Conservation (phyloP, 768 basidiomycete genomes). For the Mycena polygramma region DNA sequence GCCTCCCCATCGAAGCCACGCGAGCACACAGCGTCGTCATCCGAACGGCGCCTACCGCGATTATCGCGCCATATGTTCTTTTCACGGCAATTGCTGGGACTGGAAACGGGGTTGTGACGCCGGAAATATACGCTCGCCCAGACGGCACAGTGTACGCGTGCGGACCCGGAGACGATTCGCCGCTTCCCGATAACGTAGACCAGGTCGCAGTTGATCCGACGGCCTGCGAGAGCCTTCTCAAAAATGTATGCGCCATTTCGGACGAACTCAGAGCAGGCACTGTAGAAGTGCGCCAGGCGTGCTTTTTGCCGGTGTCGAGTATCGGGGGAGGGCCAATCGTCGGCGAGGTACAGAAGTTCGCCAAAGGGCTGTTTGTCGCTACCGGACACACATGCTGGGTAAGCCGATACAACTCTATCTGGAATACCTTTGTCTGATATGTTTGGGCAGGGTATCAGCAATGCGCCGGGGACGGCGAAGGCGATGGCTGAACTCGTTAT, state of each 20-base stretch:
- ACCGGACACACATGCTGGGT: constrained; percentile 89
- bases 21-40: constrained; percentile 84
- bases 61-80: constrained; percentile 81
- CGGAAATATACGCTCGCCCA: constrained; percentile 82
- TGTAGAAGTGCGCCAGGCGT: constrained; percentile 72
- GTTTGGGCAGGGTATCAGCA: constrained; percentile 74
- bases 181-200: constrained; percentile 79
- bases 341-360: constrained; percentile 68
- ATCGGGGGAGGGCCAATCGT: constrained; percentile 77
- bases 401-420: constrained; percentile 41
- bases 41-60: constrained; percentile 56
- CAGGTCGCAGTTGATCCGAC: constrained; percentile 70
- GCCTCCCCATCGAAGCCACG: constrained; percentile 70
- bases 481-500: constrained; percentile 79
- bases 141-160: constrained; percentile 82
- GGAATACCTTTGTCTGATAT: constrained; percentile 11
- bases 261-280: constrained; percentile 65
- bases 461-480: constrained; percentile 87
- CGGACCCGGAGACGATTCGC: constrained; percentile 80
- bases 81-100: constrained; percentile 79
- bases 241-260: constrained; percentile 73
- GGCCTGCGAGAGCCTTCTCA: constrained; percentile 69
- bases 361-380: constrained; percentile 77
- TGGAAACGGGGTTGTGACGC: constrained; percentile 50
- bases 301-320: constrained; percentile 79